These are phyloP conservation scores for Diaporthe aspalathi DNA, from an alignment of 2,329 filamentous ascomycete species.

Conservation along the genomic window DNA sequence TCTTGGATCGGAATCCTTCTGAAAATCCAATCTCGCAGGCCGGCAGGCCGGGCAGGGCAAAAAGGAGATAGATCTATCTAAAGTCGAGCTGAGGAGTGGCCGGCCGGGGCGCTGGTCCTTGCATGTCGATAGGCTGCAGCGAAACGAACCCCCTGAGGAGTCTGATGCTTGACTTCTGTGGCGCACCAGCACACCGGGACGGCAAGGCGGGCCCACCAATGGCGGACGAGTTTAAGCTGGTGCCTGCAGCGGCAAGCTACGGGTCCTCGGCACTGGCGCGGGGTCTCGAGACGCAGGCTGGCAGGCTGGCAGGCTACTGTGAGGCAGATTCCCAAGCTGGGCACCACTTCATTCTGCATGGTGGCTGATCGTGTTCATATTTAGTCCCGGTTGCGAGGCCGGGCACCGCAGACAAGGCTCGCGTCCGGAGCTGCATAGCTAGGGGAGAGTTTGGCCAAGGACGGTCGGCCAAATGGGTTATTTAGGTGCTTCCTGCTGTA, in stretches of 20 bases:
- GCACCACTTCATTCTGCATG: not conserved
- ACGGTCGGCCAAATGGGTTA: not conserved
- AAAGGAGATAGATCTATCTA: conserved; percentile 10
- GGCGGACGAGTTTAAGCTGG: conserved; percentile 29
- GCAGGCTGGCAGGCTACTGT: no score
- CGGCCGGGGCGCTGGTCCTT: conserved; percentile 6
- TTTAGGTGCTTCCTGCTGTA: not conserved
- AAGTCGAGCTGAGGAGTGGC: not conserved
- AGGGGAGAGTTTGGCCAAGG: not conserved
- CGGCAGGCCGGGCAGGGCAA: not conserved
- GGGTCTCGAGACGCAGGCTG: conserved; percentile 7
- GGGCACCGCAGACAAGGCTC: not conserved
- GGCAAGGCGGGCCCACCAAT: conserved; percentile 21
- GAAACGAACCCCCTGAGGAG: not conserved
- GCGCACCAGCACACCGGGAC: conserved; percentile 5
- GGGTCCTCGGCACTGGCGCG: conserved; percentile 20
- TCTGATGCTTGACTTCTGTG: conserved; percentile 25
- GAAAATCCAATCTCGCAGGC: conserved; percentile 8
- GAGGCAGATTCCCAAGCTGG: not conserved
- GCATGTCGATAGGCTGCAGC: conserved; percentile 19
- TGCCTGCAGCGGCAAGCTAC: conserved; percentile 22
- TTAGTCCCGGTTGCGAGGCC: not conserved
- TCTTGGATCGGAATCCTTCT: conserved; percentile 2
- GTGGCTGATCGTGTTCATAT: not conserved
- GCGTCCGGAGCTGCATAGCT: not conserved